These are phyloP conservation scores for Tolypocladium tundrense DNA, from an alignment of 2,329 filamentous ascomycete genomes.

Conservation along the genomic window DNA sequence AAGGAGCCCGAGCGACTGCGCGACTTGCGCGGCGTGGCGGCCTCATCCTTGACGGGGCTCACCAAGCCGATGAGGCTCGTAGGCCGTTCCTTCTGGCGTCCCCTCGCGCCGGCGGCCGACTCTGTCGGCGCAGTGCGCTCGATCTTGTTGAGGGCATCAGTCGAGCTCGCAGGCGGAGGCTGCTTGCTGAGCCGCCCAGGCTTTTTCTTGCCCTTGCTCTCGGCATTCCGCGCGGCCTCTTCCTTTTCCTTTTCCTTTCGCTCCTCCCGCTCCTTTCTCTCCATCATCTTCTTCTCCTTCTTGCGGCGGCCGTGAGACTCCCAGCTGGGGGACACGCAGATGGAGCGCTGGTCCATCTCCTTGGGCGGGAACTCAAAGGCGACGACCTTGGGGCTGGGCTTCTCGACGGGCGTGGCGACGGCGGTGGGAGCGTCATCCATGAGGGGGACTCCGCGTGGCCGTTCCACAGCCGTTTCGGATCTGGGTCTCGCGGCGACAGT, in stretches of 20 bases:
- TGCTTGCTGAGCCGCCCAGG: conserved; percentile 1
- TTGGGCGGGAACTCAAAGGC: conserved; percentile 20
- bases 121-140: neutral
- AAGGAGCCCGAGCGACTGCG: conserved; percentile 26
- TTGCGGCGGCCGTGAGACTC: conserved; percentile 44
- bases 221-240: conserved; percentile 12
- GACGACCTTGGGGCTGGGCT: conserved; percentile 16
- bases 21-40: conserved; percentile 8
- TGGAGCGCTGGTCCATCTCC: conserved; percentile 21
- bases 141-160: conserved; percentile 3
- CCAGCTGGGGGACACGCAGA: conserved; percentile 55
- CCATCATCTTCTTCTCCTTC: conserved; percentile 38
- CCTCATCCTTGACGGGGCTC: conserved; percentile 10
- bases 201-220: conserved; percentile 12
- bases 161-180: conserved; percentile 2
- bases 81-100: conserved; percentile 7
- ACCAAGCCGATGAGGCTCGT: conserved; percentile 16
- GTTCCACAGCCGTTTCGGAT: conserved; percentile 3
- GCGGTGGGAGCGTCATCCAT: conserved; percentile 1
- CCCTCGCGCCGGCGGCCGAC: neutral
- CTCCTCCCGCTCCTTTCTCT: conserved; percentile 10
- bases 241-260: conserved; percentile 8
- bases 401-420: conserved; percentile 9
- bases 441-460: conserved; percentile 2
- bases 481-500: conserved; percentile 3